Evolutionary conservation across 192 early-diverging fungal genomes (phyloP), one percentile per base, ranked within the genome.

Genomic region (Podila clonocystis): DNA sequence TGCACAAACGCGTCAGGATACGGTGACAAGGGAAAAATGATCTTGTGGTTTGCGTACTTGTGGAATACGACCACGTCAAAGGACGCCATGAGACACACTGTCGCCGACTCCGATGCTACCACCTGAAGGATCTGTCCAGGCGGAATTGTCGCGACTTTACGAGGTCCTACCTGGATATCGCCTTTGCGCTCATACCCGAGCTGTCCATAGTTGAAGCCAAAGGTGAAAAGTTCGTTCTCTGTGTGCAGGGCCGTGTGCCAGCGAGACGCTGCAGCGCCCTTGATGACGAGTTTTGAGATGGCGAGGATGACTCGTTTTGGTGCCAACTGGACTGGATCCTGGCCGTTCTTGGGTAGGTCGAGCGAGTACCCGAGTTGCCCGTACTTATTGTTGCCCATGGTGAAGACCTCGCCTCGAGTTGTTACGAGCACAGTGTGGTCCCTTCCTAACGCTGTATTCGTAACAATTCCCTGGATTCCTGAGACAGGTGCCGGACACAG

Each of bases 161-260:
- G 73, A 3, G 93, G 93, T 0, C 75, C 70, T 19, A 74, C 15
- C 61, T 93, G 91, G 24, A 87, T 65, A 38, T 69, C 72, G 13
- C 88, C 84, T 36, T 77, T 80, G 29, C 77, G 50, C 67, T 75
- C 62, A 34, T 83, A 76, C 65, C 92, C 94, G 19, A 95, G 72
- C 73, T 95, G 93, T 6, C 94, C 94, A 62, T 88, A 86, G 68
- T 93, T 93, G 31, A 87, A 74, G 4, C 94, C 94, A 91, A 74
- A 91, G 59, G 86, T 92, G 85, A 65, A 95, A 24, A 76, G 77
- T 31, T 74, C 92, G 71, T 75, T 82, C 24, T 82, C 67, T n/a
- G 91, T 90, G 63, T 91, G 89, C 0, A 88, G 88, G 13, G 84
- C 89, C 0, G 93, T 85, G 67, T 95, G 94, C 67, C 89, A 88